These are phyloP conservation scores for Podila horticola DNA, from an alignment of 192 early-diverging fungal genomes.

Conservation along the genomic window DNA sequence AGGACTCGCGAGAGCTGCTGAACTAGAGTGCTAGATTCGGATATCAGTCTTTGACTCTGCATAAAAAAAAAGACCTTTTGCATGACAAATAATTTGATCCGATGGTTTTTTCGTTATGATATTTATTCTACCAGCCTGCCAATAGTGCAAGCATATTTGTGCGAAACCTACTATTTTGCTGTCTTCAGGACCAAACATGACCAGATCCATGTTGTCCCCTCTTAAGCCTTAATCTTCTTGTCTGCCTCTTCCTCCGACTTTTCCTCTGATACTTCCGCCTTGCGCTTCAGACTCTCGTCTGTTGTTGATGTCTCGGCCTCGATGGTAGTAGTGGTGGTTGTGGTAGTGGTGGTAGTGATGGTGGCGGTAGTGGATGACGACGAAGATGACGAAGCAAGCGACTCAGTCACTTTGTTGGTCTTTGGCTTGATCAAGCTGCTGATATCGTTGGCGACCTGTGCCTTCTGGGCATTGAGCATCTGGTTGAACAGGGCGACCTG, in stretches of 20 bases:
- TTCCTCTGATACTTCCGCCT: slow-evolving; percentile 21
- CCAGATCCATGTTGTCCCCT: background rate
- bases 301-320: background rate
- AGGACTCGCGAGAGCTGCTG: background rate
- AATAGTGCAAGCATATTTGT: too few relatives aligned
- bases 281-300: slow-evolving; percentile 35
- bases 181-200: too few relatives aligned
- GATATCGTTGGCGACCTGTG: slow-evolving; percentile 31
- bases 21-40: background rate
- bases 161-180: too few relatives aligned
- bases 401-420: slow-evolving; percentile 16
- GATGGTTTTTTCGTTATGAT: background rate
- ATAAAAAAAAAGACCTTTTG: too few relatives aligned
- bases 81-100: too few relatives aligned
- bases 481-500: slow-evolving; percentile 24
- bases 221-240: slow-evolving; percentile 42
- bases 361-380: background rate
- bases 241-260: slow-evolving; percentile 18
- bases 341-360: slow-evolving; percentile 4
- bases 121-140: background rate
- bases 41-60: background rate
- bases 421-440: slow-evolving; percentile 45
- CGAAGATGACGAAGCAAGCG: slow-evolving; percentile 7
- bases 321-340: slow-evolving; percentile 3
- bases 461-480: slow-evolving; percentile 8